phyloP scores from a whole-genome alignment of 1,139 yeast species.

The Casaregolazyma lundiana region DNA sequence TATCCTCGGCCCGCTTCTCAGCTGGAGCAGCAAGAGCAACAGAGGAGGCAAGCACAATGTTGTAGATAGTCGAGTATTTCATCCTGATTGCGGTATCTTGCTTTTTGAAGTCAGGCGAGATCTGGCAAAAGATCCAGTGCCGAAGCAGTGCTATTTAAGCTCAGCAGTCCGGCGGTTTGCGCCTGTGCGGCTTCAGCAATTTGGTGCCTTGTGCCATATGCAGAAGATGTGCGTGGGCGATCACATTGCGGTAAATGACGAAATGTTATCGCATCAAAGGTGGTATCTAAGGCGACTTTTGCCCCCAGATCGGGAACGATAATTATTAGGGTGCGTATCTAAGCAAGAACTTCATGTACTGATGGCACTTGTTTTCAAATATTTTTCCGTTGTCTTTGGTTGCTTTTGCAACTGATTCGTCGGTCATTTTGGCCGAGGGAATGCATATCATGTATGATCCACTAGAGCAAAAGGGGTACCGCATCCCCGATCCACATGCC shows the following conservation, averaged over 20 bases:
- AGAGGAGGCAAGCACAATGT: neutral
- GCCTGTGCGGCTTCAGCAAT: neutral
- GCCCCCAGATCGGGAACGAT: too few relatives aligned
- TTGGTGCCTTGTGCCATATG: neutral
- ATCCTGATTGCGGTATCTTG: neutral
- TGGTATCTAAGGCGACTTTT: neutral
- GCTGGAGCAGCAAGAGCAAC: constrained; percentile 4
- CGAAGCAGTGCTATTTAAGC: neutral
- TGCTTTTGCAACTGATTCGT: too few relatives aligned
- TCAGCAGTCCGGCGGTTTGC: neutral
- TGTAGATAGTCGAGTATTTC: constrained; percentile 1
- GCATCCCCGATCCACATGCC: too few relatives aligned
- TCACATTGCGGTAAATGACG: neutral
- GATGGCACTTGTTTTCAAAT: too few relatives aligned
- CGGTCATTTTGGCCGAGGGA: too few relatives aligned
- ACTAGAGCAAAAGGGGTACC: too few relatives aligned
- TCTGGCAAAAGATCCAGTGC: too few relatives aligned
- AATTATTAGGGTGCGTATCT: too few relatives aligned
- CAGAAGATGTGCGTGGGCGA: neutral
- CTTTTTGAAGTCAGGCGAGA: neutral
- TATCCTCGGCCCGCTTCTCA: neutral
- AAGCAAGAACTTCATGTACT: too few relatives aligned
- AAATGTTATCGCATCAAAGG: neutral
- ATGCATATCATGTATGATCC: too few relatives aligned
- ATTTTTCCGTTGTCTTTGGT: too few relatives aligned